phyloP scores from a whole-genome alignment of 2,329 filamentous ascomycete species.

The Penicillium rolfsii region DNA sequence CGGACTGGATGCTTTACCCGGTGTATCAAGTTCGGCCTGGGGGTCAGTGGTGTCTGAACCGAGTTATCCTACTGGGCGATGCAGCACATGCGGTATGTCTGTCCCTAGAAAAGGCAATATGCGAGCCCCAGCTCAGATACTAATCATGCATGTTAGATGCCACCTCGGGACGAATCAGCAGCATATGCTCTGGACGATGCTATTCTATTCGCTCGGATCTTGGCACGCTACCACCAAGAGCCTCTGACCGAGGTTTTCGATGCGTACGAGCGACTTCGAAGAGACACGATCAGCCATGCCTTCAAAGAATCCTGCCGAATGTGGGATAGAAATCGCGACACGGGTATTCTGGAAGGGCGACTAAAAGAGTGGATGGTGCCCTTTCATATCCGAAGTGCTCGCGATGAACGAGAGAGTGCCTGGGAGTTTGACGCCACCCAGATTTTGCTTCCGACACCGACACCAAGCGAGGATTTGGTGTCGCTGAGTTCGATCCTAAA shows the following conservation, averaged over 20 bases:
- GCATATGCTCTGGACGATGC: conserved; percentile 51
- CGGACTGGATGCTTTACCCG: conserved; percentile 50
- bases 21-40: conserved; percentile 47
- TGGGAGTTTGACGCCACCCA: conserved; percentile 45
- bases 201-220: conserved; percentile 47
- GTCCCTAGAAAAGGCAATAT: neutral
- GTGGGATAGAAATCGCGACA: conserved; percentile 47
- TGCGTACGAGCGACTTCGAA: conserved; percentile 44
- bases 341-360: conserved; percentile 40
- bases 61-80: conserved; percentile 50
- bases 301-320: conserved; percentile 45
- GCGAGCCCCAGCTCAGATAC: neutral
- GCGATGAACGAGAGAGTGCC: conserved; percentile 34
- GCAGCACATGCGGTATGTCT: conserved; percentile 51
- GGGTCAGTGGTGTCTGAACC: conserved; percentile 46
- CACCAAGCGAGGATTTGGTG: conserved; percentile 28
- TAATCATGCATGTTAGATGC: conserved; percentile 43
- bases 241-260: conserved; percentile 40
- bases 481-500: conserved; percentile 33
- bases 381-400: conserved; percentile 36
- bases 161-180: conserved; percentile 51
- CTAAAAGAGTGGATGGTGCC: conserved; percentile 47
- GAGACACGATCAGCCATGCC: conserved; percentile 43
- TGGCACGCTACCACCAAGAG: conserved; percentile 39
- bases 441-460: conserved; percentile 35